Evolutionary conservation across 2,329 filamentous ascomycete species (phyloP), one percentile per base, ranked within the genome.

Genomic region (Exophiala lecanii-corni): DNA sequence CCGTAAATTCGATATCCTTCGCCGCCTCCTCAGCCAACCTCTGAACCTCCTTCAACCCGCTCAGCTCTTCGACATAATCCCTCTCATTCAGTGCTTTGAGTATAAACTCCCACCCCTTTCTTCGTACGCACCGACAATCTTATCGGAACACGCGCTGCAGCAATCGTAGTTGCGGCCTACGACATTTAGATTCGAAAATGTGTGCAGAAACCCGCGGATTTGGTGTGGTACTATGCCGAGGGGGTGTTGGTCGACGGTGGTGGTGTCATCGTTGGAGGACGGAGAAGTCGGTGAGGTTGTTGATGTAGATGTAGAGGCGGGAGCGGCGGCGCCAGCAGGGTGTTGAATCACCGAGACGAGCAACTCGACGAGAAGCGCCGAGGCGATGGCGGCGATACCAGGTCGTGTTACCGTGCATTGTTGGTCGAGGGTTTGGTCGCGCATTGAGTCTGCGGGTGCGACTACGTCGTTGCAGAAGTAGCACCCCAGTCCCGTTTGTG

Each of bases 401-500:
- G 92, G 92, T 7, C 92, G 81, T 2, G 92, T 98, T 15, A 98
- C 92, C 0, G 92, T 98, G 65, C 92, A 98, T 67, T 97, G 92
- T 63, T 98, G 92, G 62, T 98, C 92, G 9, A 98, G 80, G 0
- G 92, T 97, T 56, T 89, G 86, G 58, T 95, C 89, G 65, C 91
- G 95, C 60, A 95, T 78, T 2, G 89, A 95, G 86, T 94, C 58
- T 50, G 84, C 84, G 16, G 92, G 92, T 5, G 91, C 87, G 37
- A 97, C 91, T 18, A 98, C 91, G 62, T 98, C 92, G 58, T 94
- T 97, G 68, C 92, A 98, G 66, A 97, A 98, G 63, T 98, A 98
- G 66, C 92, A 98, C 7, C 92, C 92, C 18, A 97, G 73, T 20
- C 35, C n/a, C 18, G 26, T 33, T 13, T 19, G 21, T 28, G 19